A percentile compares a stretch with the other conserved stretches of the same genome.
Conservation (phyloP, 2,329 filamentous ascomycete species). For the Penicillium corylophilum region DNA sequence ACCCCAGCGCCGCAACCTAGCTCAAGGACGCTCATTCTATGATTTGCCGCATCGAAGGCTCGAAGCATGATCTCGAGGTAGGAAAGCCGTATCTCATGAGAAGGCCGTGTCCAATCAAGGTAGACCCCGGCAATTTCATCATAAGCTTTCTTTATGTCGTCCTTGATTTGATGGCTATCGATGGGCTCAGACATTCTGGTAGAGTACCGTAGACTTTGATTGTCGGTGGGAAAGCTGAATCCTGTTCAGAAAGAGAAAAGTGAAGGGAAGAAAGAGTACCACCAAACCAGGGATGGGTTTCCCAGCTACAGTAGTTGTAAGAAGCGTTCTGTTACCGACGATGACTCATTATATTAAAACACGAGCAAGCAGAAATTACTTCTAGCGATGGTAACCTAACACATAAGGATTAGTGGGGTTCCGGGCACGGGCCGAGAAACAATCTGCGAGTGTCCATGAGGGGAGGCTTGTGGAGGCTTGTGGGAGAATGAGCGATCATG, state of each 20-base stretch:
- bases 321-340: background rate
- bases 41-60: slow-evolving; percentile 6
- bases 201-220: background rate
- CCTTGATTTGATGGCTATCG: slow-evolving; percentile 10
- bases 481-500: too few species aligned
- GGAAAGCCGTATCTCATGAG: slow-evolving; percentile 28
- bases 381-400: too few species aligned
- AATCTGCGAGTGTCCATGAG: too few species aligned
- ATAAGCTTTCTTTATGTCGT: slow-evolving; percentile 30
- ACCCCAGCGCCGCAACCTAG: slow-evolving; percentile 45
- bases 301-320: too few species aligned
- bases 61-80: slow-evolving; percentile 33
- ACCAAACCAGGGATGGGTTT: too few species aligned
- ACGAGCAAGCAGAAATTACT: too few species aligned
- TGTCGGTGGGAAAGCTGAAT: background rate
- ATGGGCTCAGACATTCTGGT: background rate
- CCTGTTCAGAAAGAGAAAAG: background rate
- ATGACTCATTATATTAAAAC: background rate
- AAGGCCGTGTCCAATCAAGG: slow-evolving; percentile 34
- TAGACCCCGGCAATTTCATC: slow-evolving; percentile 39
- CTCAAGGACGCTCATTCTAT: slow-evolving; percentile 32
- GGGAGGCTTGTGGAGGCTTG: too few species aligned
- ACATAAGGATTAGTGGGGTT: too few species aligned
- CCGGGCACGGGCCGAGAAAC: too few species aligned
- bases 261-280: background rate